Evolutionary conservation across 2,329 filamentous ascomycete species (phyloP), one percentile per base, ranked within the genome.

Genomic region (Pseudogymnoascus sp.): DNA sequence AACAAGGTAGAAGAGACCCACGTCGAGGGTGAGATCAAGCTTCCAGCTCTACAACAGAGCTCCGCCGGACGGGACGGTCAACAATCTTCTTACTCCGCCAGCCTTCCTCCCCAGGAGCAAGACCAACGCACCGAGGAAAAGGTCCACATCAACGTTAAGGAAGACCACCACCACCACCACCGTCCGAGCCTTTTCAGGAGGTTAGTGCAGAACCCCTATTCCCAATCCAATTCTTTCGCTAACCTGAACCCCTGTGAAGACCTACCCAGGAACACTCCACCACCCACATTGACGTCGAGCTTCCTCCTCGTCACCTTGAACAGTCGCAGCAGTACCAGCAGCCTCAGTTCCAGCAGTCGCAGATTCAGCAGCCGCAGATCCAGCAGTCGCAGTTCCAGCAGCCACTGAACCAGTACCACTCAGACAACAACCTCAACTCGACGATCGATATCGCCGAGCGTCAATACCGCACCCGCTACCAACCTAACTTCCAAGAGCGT

Each of bases 1-100:
- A 80, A 77, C 75, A 80, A 84, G 77, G 80, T 82, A 78, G 87
- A 86, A 79, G 80, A 85, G 73, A 87, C 87, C 76, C 87, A 92
- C 87, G 87, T 93, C 87, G 91, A 96, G 87, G 86, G 90, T 82
- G 87, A 93, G 81, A 86, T 91, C 82, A 87, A 88, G 76, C 84
- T 91, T 71, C 81, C 81, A 68, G 71, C 72, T 71, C 81, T 78
- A 74, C 76, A 86, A 80, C 83, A 88, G 82, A 87, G 87, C 88
- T 57, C 50, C 50, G 88, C 90, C 90, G 93, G 93, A 96, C 93
- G 91, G 92, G 92, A 96, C 93, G 91, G 90, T 91, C 86, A 90
- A 84, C 82, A 87, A 84, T 91, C 88, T 89, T 87, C 86, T 81
- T 81, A 84, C 82, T 80, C 82, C 74, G 80, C 79, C 76, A 79